Base-by-base conservation (phyloP, 2,329 filamentous ascomycete genomes). In the Pseudogymnoascus sp. region DNA sequence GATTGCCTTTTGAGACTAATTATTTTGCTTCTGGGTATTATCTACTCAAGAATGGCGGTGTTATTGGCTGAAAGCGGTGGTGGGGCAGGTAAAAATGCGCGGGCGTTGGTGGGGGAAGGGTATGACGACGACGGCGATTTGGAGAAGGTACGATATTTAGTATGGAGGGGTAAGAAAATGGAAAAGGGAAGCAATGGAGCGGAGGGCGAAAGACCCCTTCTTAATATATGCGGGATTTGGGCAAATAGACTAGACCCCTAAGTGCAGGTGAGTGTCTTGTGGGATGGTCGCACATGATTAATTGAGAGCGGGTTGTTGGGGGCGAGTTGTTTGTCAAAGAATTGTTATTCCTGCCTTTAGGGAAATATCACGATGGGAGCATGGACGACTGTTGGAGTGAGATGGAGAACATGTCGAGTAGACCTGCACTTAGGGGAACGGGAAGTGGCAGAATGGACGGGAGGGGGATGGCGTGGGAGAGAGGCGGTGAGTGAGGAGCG, bases 321-420 rank as follows among this genome's bases (percentile, higher is more conserved):
- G 11, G 28, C 5, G 34, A 6, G 7, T 57, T 32, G 50, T 43
- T 57, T 32, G 32, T 57, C 28, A 57, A 57, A 57, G 32, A 18
- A 35, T 57, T 57, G 50, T 34, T 57, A 57, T 57, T 57, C 50
- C 50, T 57, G 50, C 50, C 50, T 57, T 57, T 57, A 57, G 50
- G 50, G 50, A 43, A 43, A 25, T 43, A 43, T 43, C 20, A 25
- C 20, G 39, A 43, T 43, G 39, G 6, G 39, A 43, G 12, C 6
- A 43, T 43, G 39, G 20, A 2, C 11, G 20, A 25, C 9, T 14
- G 39, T 43, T 43, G 39, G 39, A 43, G 39, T 22, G 39, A 6
- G 39, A 43, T 43, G 39, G 39, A 57, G 50, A 25, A 57, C n/a
- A 32, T 34, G 28, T 57, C 50, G 50, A 32, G 28, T 57, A 32